Percentiles rank a stretch among this genome's conserved stretches.
Conservation (phyloP, 495 filamentous ascomycete species). For the Amorphotheca resinae region DNA sequence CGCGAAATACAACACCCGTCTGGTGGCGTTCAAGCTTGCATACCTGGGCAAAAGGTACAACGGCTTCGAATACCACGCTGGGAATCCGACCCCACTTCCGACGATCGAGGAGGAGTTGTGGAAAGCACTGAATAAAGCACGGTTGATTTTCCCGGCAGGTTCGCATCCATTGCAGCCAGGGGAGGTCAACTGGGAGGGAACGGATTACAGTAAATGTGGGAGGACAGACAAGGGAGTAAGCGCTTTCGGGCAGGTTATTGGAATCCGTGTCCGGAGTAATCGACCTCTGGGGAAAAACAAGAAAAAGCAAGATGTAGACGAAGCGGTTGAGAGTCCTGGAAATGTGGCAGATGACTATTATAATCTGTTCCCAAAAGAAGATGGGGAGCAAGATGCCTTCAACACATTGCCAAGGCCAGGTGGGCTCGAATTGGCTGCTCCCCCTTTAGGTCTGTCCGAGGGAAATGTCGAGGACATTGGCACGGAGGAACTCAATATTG, state of each 20-base stretch:
- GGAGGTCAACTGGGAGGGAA: constrained; percentile 58
- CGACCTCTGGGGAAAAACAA: constrained; percentile 35
- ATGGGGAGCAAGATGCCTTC: constrained; percentile 10
- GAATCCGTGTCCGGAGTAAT: constrained; percentile 66
- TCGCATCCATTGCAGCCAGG: constrained; percentile 20
- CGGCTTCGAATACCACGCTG: constrained; percentile 72
- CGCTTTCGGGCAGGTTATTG: constrained; percentile 93
- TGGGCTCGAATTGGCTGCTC: constrained; percentile 8
- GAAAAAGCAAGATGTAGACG: neutral
- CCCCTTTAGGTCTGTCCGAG: constrained; percentile 5
- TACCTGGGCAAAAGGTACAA: constrained; percentile 87
- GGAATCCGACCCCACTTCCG: constrained; percentile 51
- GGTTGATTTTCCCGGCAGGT: constrained; percentile 62
- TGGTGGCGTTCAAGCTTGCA: constrained; percentile 84
- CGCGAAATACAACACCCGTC: constrained; percentile 66
- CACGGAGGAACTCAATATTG: constrained; percentile 1
- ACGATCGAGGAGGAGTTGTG: constrained; percentile 87
- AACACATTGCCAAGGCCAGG: constrained; percentile 10
- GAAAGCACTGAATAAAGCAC: constrained; percentile 70
- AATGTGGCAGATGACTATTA: neutral
- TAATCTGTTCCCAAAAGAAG: neutral
- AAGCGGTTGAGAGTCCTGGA: constrained; percentile 5
- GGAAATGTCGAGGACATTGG: neutral
- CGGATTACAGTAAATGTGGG: constrained; percentile 88
- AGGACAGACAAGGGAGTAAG: constrained; percentile 88